These are phyloP conservation scores for Fusarium decemcellulare DNA, from an alignment of 2,329 filamentous ascomycete genomes.

Conservation along the genomic window DNA sequence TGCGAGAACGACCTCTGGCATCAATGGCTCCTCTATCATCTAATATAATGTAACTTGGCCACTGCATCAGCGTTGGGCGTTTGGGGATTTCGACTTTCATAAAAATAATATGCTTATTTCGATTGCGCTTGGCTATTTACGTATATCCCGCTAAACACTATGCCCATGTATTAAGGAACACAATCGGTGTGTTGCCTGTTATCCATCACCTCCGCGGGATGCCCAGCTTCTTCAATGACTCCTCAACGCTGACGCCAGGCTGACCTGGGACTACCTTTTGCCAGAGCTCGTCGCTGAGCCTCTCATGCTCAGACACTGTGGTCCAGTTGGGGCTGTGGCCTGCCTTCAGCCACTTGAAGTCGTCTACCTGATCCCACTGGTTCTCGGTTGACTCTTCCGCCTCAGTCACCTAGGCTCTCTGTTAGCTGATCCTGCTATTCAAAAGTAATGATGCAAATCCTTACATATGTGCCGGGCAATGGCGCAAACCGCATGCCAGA, in stretches of 20 bases:
- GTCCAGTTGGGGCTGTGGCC: conserved; percentile 92
- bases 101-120: conserved; percentile 19
- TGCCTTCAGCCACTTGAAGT: conserved; percentile 96
- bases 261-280: conserved; percentile 75
- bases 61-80: conserved; percentile 27
- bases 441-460: conserved; percentile 48
- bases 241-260: conserved; percentile 72
- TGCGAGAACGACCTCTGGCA: not conserved
- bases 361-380: conserved; percentile 91
- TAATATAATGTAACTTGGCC: conserved; percentile 5
- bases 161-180: conserved; percentile 6
- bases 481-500: conserved; percentile 82
- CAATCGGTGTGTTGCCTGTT: not conserved
- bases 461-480: conserved; percentile 78
- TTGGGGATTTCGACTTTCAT: conserved; percentile 22
- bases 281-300: conserved; percentile 77
- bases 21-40: conserved; percentile 13
- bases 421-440: conserved; percentile 4
- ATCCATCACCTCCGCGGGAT: conserved; percentile 46
- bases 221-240: conserved; percentile 72
- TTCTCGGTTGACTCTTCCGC: conserved; percentile 64
- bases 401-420: conserved; percentile 41
- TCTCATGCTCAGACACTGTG: conserved; percentile 72
- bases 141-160: conserved; percentile 11
- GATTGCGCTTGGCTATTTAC: conserved; percentile 26